Percentiles rank a stretch among this genome's conserved stretches.
phyloP scores from a whole-genome alignment of 768 basidiomycete genomes.

The Termitomyces sp. region DNA sequence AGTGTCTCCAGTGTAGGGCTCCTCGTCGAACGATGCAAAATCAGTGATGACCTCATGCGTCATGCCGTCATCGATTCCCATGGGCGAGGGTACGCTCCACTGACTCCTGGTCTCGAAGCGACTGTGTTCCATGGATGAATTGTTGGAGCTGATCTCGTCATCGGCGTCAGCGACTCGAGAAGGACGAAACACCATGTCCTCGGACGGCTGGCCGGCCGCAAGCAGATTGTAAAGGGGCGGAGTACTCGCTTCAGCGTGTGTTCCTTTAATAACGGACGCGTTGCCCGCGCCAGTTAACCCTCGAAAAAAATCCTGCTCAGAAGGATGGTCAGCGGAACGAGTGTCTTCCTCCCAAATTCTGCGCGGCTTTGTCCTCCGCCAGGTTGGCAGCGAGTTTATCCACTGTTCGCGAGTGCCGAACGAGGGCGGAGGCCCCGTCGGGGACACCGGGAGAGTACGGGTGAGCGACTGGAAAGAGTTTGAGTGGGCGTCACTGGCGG shows the following conservation, averaged over 20 bases:
- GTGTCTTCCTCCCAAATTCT: conserved; percentile 62
- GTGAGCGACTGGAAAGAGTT: conserved; percentile 53
- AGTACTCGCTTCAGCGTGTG: conserved; percentile 80
- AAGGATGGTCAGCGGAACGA: conserved; percentile 21
- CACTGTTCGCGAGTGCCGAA: conserved; percentile 69
- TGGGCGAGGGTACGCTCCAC: conserved; percentile 30
- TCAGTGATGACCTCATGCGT: conserved; percentile 23
- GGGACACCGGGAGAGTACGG: conserved; percentile 56
- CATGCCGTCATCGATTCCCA: conserved; percentile 24
- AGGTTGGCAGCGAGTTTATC: conserved; percentile 67
- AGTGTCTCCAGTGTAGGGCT: conserved; percentile 36
- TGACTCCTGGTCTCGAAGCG: conserved; percentile 34
- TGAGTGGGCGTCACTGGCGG: conserved; percentile 39
- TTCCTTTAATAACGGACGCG: conserved; percentile 83
- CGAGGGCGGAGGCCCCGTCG: conserved; percentile 59
- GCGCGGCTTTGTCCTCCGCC: conserved; percentile 67
- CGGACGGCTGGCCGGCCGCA: conserved; percentile 15
- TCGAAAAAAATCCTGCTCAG: conserved; percentile 58
- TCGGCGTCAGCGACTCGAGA: conserved; percentile 32
- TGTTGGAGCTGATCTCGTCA: conserved; percentile 42
- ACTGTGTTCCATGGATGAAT: conserved; percentile 29
- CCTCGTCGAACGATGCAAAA: conserved; percentile 22
- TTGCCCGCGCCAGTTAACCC: conserved; percentile 78
- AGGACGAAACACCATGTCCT: conserved; percentile 8
- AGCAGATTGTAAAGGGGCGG: conserved; percentile 57